Evolutionary conservation across 2,329 filamentous ascomycete species (phyloP).

Genomic region (Parafenestella ontariensis): DNA sequence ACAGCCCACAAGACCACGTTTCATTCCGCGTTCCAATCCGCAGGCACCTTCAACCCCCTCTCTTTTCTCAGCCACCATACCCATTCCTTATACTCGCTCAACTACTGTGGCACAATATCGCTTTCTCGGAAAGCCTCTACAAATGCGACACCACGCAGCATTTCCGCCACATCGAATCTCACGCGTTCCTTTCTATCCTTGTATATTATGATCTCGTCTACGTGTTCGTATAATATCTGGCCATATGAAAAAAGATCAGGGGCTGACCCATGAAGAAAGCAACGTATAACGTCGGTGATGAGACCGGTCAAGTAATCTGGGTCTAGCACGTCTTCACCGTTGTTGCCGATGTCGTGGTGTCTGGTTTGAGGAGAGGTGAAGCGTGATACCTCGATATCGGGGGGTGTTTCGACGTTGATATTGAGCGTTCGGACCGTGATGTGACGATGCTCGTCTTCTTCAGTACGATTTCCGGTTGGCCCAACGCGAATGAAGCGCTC

Average conservation of each 20-base stretch:
- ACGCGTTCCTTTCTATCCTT: neutral
- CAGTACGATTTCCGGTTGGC: conserved; percentile 1
- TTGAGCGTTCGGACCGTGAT: conserved; percentile 16
- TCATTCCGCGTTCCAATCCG: no score
- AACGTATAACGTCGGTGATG: neutral
- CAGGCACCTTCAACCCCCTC: neutral
- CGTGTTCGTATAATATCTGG: neutral
- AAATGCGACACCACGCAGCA: neutral
- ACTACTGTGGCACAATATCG: neutral
- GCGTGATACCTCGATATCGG: neutral
- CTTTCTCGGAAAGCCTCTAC: neutral
- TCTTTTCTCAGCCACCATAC: neutral
- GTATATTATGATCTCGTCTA: neutral
- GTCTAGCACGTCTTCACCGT: neutral
- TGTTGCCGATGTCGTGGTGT: neutral
- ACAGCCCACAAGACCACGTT: no score
- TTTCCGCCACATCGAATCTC: neutral
- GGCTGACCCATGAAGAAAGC: neutral
- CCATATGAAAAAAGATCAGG: neutral
- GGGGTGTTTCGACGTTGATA: conserved; percentile 20
- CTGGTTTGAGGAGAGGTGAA: neutral
- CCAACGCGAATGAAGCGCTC: conserved; percentile 22
- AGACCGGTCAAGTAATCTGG: neutral
- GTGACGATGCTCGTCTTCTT: neutral
- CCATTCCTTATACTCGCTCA: neutral